Evolutionary conservation across 345 rosid species (phyloP), one percentile per base, ranked within the genome.

Genomic region (Excoecaria agallocha): DNA sequence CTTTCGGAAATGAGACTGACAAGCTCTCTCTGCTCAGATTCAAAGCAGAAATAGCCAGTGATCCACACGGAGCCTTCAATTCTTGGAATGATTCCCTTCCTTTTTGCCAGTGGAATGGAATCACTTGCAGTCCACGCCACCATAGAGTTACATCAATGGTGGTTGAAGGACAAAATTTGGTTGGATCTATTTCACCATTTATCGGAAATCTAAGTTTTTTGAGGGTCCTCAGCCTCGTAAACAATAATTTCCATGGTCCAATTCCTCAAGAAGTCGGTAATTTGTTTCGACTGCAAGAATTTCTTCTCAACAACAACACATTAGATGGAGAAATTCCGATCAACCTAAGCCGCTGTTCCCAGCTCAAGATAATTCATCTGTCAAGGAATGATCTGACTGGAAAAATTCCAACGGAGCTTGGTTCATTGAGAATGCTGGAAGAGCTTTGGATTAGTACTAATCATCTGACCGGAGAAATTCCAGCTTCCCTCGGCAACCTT

Each of bases 51-150:
- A 72, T 59, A 46, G 50, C 22, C 43, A 72, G 15, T 61, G 76
- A 72, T 13, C 76, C 76, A 48, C 17, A 30, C 30, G 58, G 58
- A 72, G 22, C 61, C 56, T 24, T 72, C 58, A 62, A 35, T 12
- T 72, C 76, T 19, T 72, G 69, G 69, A 72, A 72, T n/a, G 76
- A 48, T 61, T 72, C 76, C 24, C 8, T 72, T 43, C 76, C 37
- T 19, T 61, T 72, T 38, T 72, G 76, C 37, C 6, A 25, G 5
- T 62, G 56, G 70, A 12, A 2, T 46, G 70, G 70, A 66, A 66
- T 72, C 58, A 45, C 46, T 2, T 72, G 69, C 69, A 37, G 35
- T 7, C 38, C 3, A 17, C 54, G 56, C 58, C 68, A 25, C 17
- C 76, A 9, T 17, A 46, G 39, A 22, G 54, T 66, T 15, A 45